A percentile compares a stretch with the other conserved stretches of the same genome.
phyloP scores from a whole-genome alignment of 129 eudicot genomes.

The Pulicaria dysenterica region DNA sequence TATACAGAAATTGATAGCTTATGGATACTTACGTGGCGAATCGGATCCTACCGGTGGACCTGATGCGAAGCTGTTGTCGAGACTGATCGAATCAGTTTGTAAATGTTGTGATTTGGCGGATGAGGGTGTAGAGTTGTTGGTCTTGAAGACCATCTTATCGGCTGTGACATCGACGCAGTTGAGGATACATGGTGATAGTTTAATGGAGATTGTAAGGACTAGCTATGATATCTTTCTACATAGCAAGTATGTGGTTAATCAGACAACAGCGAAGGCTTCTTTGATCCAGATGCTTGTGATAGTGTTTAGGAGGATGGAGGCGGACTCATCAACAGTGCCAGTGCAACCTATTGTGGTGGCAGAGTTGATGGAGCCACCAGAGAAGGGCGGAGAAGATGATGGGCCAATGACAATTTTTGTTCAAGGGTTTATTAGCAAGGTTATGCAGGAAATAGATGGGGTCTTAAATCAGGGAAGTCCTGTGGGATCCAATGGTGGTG shows the following conservation, averaged over 20 bases:
- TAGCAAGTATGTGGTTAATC: conserved; percentile 93
- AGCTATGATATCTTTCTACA: conserved; percentile 76
- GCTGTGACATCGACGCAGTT: conserved; percentile 78
- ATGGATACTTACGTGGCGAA: conserved; percentile 77
- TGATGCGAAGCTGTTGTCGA: conserved; percentile 57
- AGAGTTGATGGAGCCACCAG: conserved; percentile 81
- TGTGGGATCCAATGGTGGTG: conserved; percentile 40
- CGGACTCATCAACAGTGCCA: conserved; percentile 80
- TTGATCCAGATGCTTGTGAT: conserved; percentile 97
- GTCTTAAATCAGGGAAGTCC: conserved; percentile 72
- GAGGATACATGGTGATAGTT: conserved; percentile 86
- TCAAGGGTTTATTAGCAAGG: conserved; percentile 94
- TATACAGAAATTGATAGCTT: conserved; percentile 74
- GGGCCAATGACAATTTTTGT: conserved; percentile 72
- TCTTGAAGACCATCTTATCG: conserved; percentile 70
- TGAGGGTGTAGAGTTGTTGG: conserved; percentile 66
- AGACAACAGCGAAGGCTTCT: conserved; percentile 90
- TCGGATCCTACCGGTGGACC: conserved; percentile 63
- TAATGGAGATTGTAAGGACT: conserved; percentile 80
- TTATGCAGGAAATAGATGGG: conserved; percentile 90
- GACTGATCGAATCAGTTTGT: conserved; percentile 73
- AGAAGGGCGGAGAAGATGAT: conserved; percentile 64
- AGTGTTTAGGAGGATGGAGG: conserved; percentile 98
- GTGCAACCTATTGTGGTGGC: conserved; percentile 97
- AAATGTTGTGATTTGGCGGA: conserved; percentile 73